These are phyloP conservation scores for Saccharomycopsis guyanensis DNA, from an alignment of 805 yeast genomes.

Conservation along the genomic window DNA sequence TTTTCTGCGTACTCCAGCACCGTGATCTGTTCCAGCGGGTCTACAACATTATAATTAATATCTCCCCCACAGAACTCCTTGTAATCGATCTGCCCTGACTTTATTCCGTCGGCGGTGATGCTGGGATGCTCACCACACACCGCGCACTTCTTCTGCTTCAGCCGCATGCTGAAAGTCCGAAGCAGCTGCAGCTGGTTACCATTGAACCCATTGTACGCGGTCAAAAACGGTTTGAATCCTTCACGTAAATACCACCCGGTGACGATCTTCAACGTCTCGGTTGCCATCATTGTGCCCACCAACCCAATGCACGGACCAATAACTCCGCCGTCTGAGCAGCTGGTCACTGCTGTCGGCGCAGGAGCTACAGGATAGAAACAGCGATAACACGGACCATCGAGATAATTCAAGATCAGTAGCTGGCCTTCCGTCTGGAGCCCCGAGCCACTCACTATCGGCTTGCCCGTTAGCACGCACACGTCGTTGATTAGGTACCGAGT, in stretches of 20 bases:
- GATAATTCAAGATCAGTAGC: constrained; percentile 63
- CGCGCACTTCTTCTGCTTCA: constrained; percentile 48
- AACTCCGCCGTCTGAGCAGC: constrained; percentile 92
- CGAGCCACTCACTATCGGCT: constrained; percentile 82
- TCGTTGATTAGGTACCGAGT: constrained; percentile 85
- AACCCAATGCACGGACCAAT: constrained; percentile 95
- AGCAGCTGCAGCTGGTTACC: constrained; percentile 43
- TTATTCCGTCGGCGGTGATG: constrained; percentile 42
- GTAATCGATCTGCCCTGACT: constrained; percentile 48
- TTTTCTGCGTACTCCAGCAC: constrained; percentile 31
- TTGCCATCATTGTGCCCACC: constrained; percentile 82
- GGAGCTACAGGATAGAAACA: constrained; percentile 93
- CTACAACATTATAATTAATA: constrained; percentile 38
- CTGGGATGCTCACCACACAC: constrained; percentile 53
- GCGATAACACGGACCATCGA: constrained; percentile 85
- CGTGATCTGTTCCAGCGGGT: constrained; percentile 38
- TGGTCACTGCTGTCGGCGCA: constrained; percentile 67
- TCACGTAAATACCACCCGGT: constrained; percentile 44
- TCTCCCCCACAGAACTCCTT: constrained; percentile 66
- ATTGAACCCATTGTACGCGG: constrained; percentile 61
- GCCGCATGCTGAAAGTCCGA: constrained; percentile 74
- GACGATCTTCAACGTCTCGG: constrained; percentile 74
- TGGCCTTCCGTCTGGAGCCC: constrained; percentile 93
- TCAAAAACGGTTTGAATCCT: constrained; percentile 59
- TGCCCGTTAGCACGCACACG: constrained; percentile 58